Conservation (phyloP, 2,329 filamentous ascomycete genomes). For the Neonectria sp. region DNA sequence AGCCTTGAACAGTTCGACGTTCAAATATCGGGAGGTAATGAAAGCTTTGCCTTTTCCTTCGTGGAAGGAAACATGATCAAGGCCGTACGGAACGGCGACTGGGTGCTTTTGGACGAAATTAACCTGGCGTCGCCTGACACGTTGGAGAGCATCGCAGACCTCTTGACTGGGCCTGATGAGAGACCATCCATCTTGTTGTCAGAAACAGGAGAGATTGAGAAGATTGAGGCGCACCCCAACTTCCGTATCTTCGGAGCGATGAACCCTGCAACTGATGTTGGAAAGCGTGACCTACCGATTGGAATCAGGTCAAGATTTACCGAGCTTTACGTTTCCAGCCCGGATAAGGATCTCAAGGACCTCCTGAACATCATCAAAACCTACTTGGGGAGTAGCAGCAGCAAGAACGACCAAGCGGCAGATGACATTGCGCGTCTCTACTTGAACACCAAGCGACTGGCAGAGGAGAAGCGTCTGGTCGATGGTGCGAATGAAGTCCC, state of each 20-base stretch:
- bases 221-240: conserved; percentile 89
- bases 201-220: conserved; percentile 93
- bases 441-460: conserved; percentile 86
- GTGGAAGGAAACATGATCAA: conserved; percentile 97
- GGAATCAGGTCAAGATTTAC: conserved; percentile 94
- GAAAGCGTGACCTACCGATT: conserved; percentile 92
- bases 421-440: conserved; percentile 91
- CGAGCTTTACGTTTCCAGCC: conserved; percentile 93
- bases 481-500: conserved; percentile 97
- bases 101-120: conserved; percentile 97
- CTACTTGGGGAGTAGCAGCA: conserved; percentile 82
- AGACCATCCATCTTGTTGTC: conserved; percentile 89
- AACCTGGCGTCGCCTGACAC: conserved; percentile 97
- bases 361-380: conserved; percentile 89
- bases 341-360: conserved; percentile 89
- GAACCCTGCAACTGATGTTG: conserved; percentile 98
- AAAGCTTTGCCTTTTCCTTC: conserved; percentile 93
- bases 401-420: conserved; percentile 80
- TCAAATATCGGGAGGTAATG: conserved; percentile 80
- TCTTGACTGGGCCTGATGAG: conserved; percentile 81
- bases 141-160: conserved; percentile 91
- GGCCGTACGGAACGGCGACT: conserved; percentile 95
- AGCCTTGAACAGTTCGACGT: conserved; percentile 85
- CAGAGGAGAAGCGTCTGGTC: conserved; percentile 86
- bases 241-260: conserved; percentile 98